These are phyloP conservation scores for Didymella glomerata DNA, from an alignment of 2,329 filamentous ascomycete genomes.

Conservation along the genomic window DNA sequence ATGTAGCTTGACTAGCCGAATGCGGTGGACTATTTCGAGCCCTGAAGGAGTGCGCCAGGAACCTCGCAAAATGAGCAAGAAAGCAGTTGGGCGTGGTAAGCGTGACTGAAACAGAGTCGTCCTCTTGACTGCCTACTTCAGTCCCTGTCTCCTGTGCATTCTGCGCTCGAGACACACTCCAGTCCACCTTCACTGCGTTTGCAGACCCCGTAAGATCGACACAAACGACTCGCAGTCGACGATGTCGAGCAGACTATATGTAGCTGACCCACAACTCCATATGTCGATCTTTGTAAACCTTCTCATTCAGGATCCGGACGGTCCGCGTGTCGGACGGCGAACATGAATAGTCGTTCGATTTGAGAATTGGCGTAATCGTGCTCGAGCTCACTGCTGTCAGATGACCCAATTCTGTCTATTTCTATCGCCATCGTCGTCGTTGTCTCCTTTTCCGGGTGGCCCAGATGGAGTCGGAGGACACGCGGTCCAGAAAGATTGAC, in stretches of 20 bases:
- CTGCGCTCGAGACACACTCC: not conserved
- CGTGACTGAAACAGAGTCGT: not conserved
- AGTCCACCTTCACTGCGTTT: not conserved
- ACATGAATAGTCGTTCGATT: not conserved
- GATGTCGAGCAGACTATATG: not conserved
- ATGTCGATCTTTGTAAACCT: slow-evolving; percentile 15
- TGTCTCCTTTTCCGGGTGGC: not conserved
- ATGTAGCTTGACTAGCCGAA: slow-evolving; percentile 21
- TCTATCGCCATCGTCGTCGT: not conserved
- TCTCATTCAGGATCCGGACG: slow-evolving; percentile 1
- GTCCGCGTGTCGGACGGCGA: slow-evolving; percentile 11
- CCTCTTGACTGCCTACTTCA: not conserved
- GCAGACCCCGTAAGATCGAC: not conserved
- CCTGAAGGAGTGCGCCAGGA: not conserved
- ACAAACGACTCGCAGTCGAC: slow-evolving; percentile 2
- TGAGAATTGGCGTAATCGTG: not conserved
- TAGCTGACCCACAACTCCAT: slow-evolving; percentile 4
- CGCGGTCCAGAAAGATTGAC: not conserved
- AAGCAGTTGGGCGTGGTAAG: not conserved
- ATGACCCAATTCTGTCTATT: not conserved
- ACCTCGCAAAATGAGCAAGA: not conserved
- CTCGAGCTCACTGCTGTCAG: slow-evolving; percentile 1
- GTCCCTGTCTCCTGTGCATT: not conserved
- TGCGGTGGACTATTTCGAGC: slow-evolving; percentile 21
- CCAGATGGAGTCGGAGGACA: not conserved